phyloP scores from a whole-genome alignment of 495 filamentous ascomycete species.

The Podospora tetraspora region DNA sequence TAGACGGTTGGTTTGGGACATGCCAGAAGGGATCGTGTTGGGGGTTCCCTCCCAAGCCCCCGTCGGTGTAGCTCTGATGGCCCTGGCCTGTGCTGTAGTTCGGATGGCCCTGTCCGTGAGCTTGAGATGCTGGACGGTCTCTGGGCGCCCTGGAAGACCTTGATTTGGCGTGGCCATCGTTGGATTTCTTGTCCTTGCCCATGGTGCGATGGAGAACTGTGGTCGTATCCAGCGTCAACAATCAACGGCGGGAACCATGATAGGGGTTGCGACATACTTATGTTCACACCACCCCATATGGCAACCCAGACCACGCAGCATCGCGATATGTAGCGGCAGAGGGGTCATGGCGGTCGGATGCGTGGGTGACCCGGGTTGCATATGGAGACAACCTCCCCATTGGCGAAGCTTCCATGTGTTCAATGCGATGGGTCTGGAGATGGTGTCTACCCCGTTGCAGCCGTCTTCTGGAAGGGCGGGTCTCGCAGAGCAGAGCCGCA shows the following conservation, averaged over 20 bases:
- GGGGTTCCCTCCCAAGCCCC: no score
- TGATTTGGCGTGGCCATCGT: not conserved
- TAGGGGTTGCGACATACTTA: not conserved
- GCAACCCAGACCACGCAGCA: not conserved
- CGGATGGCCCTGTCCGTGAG: no score
- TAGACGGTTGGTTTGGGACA: no score
- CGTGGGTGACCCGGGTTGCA: constrained; percentile 1
- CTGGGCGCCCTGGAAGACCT: no score
- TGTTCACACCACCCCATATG: not conserved
- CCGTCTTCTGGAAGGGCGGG: not conserved
- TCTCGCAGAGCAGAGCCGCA: constrained; percentile 6
- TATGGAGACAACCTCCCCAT: not conserved
- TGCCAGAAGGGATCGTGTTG: not conserved
- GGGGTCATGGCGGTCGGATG: not conserved
- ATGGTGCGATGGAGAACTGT: not conserved
- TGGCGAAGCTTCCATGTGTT: constrained; percentile 1
- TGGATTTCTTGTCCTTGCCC: not conserved
- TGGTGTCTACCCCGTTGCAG: not conserved
- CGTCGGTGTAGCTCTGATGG: no score
- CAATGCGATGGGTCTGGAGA: constrained; percentile 3
- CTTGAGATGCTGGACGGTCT: no score
- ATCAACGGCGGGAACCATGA: not conserved
- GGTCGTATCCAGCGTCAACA: not conserved
- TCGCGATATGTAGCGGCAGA: not conserved
- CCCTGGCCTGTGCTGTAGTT: no score